phyloP scores from a whole-genome alignment of 169 alveolate genomes.

The Cryptosporidium viatorum region DNA sequence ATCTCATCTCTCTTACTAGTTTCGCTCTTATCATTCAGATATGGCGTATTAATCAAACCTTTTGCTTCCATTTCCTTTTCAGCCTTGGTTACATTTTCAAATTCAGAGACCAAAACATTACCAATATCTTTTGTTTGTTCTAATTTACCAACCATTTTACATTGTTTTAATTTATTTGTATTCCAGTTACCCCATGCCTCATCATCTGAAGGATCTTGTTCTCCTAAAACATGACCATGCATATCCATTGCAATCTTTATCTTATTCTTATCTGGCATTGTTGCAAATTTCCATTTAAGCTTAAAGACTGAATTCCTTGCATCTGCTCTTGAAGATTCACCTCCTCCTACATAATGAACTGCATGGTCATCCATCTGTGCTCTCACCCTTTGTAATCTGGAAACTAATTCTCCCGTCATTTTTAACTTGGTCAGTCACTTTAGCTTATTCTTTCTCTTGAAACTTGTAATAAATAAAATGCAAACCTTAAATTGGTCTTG shows the following conservation, averaged over 20 bases:
- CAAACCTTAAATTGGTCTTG: neutral
- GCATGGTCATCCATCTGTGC: constrained; percentile 79
- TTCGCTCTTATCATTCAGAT: constrained; percentile 53
- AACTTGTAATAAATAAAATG: neutral
- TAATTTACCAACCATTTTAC: constrained; percentile 53
- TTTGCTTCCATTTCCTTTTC: constrained; percentile 71
- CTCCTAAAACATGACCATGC: constrained; percentile 78
- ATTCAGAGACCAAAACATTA: constrained; percentile 53
- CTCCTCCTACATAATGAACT: constrained; percentile 81
- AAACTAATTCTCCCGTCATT: constrained; percentile 76
- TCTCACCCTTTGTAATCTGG: constrained; percentile 76
- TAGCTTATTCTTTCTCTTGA: neutral
- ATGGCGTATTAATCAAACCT: constrained; percentile 56
- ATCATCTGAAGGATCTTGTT: constrained; percentile 80
- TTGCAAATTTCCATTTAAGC: constrained; percentile 76
- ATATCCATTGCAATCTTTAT: constrained; percentile 76
- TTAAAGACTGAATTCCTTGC: constrained; percentile 82
- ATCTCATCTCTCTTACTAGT: constrained; percentile 17
- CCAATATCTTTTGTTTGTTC: constrained; percentile 72
- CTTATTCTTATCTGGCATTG: constrained; percentile 78
- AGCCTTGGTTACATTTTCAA: constrained; percentile 58
- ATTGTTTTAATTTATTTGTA: constrained; percentile 24
- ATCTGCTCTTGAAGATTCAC: constrained; percentile 78
- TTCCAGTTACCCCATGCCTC: constrained; percentile 80
- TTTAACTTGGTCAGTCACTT: neutral